Conservation (phyloP, 2,329 filamentous ascomycete species). For the Phaeosphaeriaceae sp. region DNA sequence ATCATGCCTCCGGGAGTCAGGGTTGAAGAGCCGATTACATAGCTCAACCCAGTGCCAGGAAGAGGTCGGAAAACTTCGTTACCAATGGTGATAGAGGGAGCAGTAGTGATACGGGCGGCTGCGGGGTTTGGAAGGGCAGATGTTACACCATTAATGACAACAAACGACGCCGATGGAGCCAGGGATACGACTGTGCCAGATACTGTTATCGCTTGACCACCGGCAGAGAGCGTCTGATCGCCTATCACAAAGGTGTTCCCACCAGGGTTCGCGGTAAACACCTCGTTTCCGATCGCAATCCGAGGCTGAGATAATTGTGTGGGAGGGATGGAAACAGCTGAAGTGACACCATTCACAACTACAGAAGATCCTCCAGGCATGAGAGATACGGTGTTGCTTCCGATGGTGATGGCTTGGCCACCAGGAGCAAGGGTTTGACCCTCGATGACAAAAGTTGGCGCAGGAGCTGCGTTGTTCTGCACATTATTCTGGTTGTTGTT, state of each 20-base stretch:
- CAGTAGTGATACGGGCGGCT: constrained; percentile 28
- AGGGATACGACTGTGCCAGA: constrained; percentile 44
- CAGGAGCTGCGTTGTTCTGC: constrained; percentile 5
- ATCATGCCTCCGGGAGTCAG: constrained; percentile 50
- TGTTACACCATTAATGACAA: constrained; percentile 44
- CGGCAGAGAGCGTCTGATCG: constrained; percentile 47
- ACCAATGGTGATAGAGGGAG: constrained; percentile 39
- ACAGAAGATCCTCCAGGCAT: constrained; percentile 31
- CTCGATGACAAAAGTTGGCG: constrained; percentile 45
- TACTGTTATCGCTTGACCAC: constrained; percentile 42
- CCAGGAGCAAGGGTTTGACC: constrained; percentile 48
- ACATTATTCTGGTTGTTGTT: constrained; percentile 5
- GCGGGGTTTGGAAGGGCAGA: constrained; percentile 41
- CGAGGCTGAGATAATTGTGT: constrained; percentile 23
- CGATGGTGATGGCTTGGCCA: constrained; percentile 40
- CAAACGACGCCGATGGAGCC: constrained; percentile 33
- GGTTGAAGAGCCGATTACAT: constrained; percentile 45
- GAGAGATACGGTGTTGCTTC: constrained; percentile 43
- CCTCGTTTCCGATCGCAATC: constrained; percentile 23
- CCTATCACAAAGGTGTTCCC: constrained; percentile 40
- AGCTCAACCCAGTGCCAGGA: constrained; percentile 41
- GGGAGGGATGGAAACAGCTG: constrained; percentile 39
- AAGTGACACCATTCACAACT: constrained; percentile 42
- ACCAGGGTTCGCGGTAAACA: constrained; percentile 15
- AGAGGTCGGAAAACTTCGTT: constrained; percentile 34